Base-by-base conservation (phyloP, 2,329 filamentous ascomycete genomes). In the Penicillium thymicola region DNA sequence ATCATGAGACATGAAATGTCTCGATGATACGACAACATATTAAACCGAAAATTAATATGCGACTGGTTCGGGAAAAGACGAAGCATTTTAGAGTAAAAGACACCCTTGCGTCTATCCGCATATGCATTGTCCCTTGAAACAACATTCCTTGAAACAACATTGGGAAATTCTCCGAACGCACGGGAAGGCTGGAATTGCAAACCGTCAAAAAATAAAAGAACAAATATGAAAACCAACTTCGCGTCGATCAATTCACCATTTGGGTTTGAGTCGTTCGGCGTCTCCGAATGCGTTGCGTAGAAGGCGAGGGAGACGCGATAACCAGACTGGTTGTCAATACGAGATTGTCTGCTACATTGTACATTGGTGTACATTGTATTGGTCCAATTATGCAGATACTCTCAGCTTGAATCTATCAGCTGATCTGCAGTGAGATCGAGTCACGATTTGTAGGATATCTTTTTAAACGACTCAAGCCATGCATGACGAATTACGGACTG, bases 231-330 rank as follows among this genome's bases (percentile, higher is more conserved):
- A 23, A 10, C 7, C 41, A n/a, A 3, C 18, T 27, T 37, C 4
- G 23, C 14, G 48, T 28, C 54, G 41, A 55, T 55, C 47, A 34
- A 21, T 30, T 21, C 14, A 37, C 21, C 21, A 28, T 32, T 46
- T 36, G 25, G 30, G 27, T 2, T 23, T 16, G 8, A 41, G 37
- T 34, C 8, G 8, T 48, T 65, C 64, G 64, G 62, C 64, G 58
- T 64, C 63, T 58, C 64, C 64, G 64, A 59, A 60, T 65, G 61
- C 54, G 61, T 58, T 65, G 59, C 58, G 42, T 55, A 59, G 41
- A 58, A 59, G 60, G 62, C 64, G 56, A 65, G 43, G 25, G 57
- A 62, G 34, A 61, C 55, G 62, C 58, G 61, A 56, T 54, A 53
- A 48, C 51, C 32, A 38, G 34, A 43, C 28, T 52, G 47, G 55